Evolutionary conservation across 768 basidiomycete species (phyloP).

Genomic region (Russula sp.): DNA sequence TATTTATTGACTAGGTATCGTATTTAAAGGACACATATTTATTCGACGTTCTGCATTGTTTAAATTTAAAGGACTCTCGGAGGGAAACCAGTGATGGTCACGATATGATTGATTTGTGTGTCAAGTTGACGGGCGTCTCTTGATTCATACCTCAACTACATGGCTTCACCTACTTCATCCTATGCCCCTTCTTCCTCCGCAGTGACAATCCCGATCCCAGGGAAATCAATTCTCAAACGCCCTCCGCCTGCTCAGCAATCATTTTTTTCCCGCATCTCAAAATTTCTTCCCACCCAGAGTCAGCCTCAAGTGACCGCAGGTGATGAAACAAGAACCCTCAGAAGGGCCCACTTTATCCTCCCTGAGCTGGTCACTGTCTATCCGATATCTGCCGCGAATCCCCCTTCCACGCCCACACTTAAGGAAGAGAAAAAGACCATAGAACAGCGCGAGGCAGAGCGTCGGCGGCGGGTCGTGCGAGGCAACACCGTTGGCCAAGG

Average conservation of each 20-base stretch:
- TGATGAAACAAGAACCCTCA: conserved; percentile 59
- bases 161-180: conserved; percentile 40
- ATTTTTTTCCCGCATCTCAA: conserved; percentile 67
- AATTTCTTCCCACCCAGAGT: conserved; percentile 59
- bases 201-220: conserved; percentile 71
- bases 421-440: conserved; percentile 80
- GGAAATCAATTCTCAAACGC: conserved; percentile 76
- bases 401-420: conserved; percentile 73
- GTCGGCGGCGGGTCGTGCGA: conserved; percentile 58
- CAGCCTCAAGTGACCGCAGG: conserved; percentile 26
- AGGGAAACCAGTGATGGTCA: too few species aligned
- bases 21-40: neutral
- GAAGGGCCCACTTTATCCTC: conserved; percentile 87
- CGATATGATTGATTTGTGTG: neutral
- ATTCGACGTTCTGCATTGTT: neutral
- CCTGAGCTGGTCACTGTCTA: conserved; percentile 84
- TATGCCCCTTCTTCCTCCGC: conserved; percentile 72
- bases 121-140: conserved; percentile 7
- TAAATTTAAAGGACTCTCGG: neutral
- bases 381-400: conserved; percentile 78
- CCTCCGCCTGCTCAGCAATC: conserved; percentile 64
- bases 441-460: conserved; percentile 67
- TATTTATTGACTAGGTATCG: neutral
- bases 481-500: conserved; percentile 38
- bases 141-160: conserved; percentile 15